phyloP scores from a whole-genome alignment of 2,329 filamentous ascomycete genomes.

The Penicillium brasilianum region DNA sequence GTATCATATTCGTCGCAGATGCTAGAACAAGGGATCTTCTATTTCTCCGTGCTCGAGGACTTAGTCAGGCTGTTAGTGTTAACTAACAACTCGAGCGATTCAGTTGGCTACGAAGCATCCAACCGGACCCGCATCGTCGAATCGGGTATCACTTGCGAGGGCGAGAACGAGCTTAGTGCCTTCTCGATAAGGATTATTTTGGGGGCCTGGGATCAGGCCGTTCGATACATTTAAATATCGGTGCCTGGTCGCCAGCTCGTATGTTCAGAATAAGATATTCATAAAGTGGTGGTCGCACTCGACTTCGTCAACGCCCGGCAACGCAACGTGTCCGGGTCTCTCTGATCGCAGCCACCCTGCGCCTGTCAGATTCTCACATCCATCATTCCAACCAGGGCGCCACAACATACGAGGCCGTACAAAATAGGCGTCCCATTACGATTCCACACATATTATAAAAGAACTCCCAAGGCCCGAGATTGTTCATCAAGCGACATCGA shows the following conservation, averaged over 20 bases:
- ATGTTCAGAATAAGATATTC: not conserved
- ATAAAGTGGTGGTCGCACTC: not conserved
- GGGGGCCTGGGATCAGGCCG: not conserved
- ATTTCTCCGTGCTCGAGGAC: not conserved
- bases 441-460: not conserved
- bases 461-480: no score
- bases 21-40: not conserved
- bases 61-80: not conserved
- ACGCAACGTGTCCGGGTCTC: not conserved
- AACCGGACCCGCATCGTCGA: constrained; percentile 1
- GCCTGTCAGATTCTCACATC: not conserved
- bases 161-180: not conserved
- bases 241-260: not conserved
- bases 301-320: not conserved
- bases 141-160: constrained; percentile 14
- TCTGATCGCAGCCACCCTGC: not conserved
- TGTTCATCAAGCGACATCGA: not conserved
- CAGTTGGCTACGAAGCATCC: not conserved
- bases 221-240: not conserved
- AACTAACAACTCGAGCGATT: not conserved
- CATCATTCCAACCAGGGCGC: no score
- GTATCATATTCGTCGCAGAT: not conserved
- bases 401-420: not conserved
- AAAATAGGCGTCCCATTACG: no score
- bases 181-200: not conserved